phyloP scores from a whole-genome alignment of 192 early-diverging fungal genomes.

The Linderina pennispora region DNA sequence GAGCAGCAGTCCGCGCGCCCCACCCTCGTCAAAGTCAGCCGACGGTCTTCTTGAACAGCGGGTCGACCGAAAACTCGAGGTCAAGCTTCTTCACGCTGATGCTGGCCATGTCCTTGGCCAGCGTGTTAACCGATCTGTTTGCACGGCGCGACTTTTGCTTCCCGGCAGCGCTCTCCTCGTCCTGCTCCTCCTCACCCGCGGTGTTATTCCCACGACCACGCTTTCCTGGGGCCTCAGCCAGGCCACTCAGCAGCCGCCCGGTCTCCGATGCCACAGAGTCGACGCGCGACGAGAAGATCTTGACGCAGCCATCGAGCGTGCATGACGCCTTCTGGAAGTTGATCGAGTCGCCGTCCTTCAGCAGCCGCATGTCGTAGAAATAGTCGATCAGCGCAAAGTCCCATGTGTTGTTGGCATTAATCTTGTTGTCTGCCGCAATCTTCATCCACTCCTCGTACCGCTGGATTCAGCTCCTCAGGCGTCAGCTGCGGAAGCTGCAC shows the following conservation, averaged over 20 bases:
- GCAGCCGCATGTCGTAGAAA: constrained; percentile 90
- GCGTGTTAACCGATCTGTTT: constrained; percentile 54
- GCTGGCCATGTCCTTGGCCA: constrained; percentile 73
- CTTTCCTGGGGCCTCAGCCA: constrained; percentile 67
- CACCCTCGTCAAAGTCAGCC: constrained; percentile 97
- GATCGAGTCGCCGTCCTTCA: constrained; percentile 93
- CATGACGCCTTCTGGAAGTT: constrained; percentile 98
- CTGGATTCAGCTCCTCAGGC: constrained; percentile 52
- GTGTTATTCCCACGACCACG: constrained; percentile 20
- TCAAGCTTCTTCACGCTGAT: constrained; percentile 86
- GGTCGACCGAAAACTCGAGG: constrained; percentile 89
- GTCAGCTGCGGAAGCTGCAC: constrained; percentile 45
- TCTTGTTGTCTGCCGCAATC: constrained; percentile 95
- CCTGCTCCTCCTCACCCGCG: constrained; percentile 41
- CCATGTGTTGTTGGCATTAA: constrained; percentile 92
- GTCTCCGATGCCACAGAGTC: constrained; percentile 94
- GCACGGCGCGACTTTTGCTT: constrained; percentile 20
- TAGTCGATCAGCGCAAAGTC: constrained; percentile 97
- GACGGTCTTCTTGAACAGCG: constrained; percentile 97
- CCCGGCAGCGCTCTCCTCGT: constrained; percentile 44
- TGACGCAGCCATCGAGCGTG: constrained; percentile 94
- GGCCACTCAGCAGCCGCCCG: constrained; percentile 78
- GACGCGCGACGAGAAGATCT: constrained; percentile 95
- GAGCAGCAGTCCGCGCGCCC: constrained; percentile 83
- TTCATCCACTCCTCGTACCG: constrained; percentile 95